Conservation (phyloP, 1,284 basidiomycete genomes). For the Moesziomyces antarcticus region DNA sequence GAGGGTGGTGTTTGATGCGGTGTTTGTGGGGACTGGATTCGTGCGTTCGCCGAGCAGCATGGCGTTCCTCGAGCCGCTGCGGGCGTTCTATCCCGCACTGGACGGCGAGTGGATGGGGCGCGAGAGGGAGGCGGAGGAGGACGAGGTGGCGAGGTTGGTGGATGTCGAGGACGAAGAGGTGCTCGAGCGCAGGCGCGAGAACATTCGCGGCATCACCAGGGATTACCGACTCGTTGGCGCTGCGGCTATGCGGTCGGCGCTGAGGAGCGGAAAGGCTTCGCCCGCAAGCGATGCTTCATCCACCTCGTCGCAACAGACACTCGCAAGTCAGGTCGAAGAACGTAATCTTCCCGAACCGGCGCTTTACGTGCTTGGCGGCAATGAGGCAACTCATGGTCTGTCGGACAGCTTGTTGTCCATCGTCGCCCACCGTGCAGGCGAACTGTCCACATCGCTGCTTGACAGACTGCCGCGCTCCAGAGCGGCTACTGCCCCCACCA, state of each 20-base stretch:
- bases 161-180: slow-evolving; percentile 53
- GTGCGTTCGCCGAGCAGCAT: slow-evolving; percentile 46
- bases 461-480: slow-evolving; percentile 20
- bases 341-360: slow-evolving; percentile 25
- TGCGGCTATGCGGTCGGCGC: slow-evolving; percentile 9
- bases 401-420: slow-evolving; percentile 63
- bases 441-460: slow-evolving; percentile 53
- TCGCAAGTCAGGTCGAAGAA: slow-evolving; percentile 15
- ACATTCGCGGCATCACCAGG: slow-evolving; percentile 61
- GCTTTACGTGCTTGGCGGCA: slow-evolving; percentile 64
- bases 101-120: slow-evolving; percentile 37
- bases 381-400: slow-evolving; percentile 65
- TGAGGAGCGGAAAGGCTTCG: slow-evolving; percentile 32
- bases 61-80: slow-evolving; percentile 52
- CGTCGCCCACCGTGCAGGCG: slow-evolving; percentile 61
- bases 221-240: slow-evolving; percentile 62
- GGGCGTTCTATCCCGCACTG: slow-evolving; percentile 54
- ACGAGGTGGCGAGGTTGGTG: slow-evolving; percentile 40
- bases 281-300: slow-evolving; percentile 43
- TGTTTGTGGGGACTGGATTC: slow-evolving; percentile 66
- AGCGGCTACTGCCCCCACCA: slow-evolving; percentile 9
- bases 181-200: slow-evolving; percentile 40
- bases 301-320: slow-evolving; percentile 40
- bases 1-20: slow-evolving; percentile 54
- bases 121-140: slow-evolving; percentile 42